A percentile compares a stretch with the other conserved stretches of the same genome.
phyloP scores from a whole-genome alignment of 1,284 basidiomycete species.

The Mycena citricolor region DNA sequence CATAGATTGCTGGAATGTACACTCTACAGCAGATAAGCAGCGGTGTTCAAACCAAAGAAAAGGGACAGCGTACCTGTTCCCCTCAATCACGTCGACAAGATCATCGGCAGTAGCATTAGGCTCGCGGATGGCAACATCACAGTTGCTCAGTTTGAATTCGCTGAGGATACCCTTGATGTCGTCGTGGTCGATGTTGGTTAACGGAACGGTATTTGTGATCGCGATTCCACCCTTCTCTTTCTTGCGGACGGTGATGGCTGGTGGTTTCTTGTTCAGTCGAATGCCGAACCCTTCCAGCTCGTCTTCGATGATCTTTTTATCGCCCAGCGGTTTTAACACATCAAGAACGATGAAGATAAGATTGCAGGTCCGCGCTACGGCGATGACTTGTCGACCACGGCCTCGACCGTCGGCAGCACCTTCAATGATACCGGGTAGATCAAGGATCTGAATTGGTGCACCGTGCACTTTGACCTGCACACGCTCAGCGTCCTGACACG shows the following conservation, averaged over 20 bases:
- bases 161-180: conserved; percentile 95
- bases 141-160: conserved; percentile 90
- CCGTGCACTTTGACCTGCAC: conserved; percentile 83
- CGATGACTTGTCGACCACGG: conserved; percentile 88
- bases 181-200: conserved; percentile 95
- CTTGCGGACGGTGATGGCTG: conserved; percentile 84
- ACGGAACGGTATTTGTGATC: conserved; percentile 93
- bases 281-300: conserved; percentile 98
- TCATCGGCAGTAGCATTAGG: conserved; percentile 95
- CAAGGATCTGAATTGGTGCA: conserved; percentile 88
- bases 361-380: conserved; percentile 58
- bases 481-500: not conserved
- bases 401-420: conserved; percentile 98
- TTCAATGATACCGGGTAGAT: conserved; percentile 96
- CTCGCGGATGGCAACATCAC: conserved; percentile 93
- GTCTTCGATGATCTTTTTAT: conserved; percentile 88
- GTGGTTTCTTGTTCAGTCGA: conserved; percentile 93
- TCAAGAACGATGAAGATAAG: conserved; percentile 99
- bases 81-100: conserved; percentile 95
- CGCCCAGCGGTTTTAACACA: conserved; percentile 94
- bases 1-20: conserved; percentile 91
- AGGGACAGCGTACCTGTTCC: conserved; percentile 64
- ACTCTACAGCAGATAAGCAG: conserved; percentile 54
- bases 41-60: not conserved
- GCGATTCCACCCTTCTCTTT: conserved; percentile 95